These are phyloP conservation scores for Betula pendula DNA, from an alignment of 306 rosid genomes.

Conservation along the genomic window DNA sequence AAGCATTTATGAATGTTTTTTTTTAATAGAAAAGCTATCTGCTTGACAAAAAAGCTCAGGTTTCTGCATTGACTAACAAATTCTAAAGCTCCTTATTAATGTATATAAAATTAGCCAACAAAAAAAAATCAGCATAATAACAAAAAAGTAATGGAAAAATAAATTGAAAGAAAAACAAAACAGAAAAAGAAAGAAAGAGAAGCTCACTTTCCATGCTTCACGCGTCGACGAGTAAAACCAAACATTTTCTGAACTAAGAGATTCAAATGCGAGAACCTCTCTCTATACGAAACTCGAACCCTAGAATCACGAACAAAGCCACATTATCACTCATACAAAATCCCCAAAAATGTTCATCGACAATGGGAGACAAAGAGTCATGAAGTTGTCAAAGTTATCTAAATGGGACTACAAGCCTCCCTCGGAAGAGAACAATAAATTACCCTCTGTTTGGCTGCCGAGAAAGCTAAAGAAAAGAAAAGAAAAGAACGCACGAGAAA, in stretches of 20 bases:
- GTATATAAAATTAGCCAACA: background rate
- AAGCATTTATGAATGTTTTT: background rate
- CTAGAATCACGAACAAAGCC: conserved; percentile 24
- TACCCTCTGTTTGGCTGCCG: conserved; percentile 25
- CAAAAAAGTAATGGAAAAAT: background rate
- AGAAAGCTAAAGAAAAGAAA: conserved; percentile 31
- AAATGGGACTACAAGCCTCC: background rate
- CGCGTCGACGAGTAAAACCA: conserved; percentile 83
- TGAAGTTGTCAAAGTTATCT: background rate
- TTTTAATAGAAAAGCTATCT: background rate
- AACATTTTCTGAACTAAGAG: conserved; percentile 49
- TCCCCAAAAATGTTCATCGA: background rate
- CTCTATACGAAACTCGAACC: conserved; percentile 1
- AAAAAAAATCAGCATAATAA: background rate
- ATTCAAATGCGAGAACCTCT: conserved; percentile 18
- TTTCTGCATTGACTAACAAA: background rate
- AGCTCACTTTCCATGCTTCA: conserved; percentile 72
- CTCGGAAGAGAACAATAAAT: background rate
- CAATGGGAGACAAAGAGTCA: background rate
- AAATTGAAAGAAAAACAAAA: background rate
- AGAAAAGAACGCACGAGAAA: conserved; percentile 4
- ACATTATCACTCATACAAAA: conserved; percentile 27
- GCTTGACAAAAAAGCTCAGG: background rate
- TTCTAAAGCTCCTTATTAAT: background rate
- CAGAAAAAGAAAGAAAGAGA: background rate